These are phyloP conservation scores for Lecanosticta acicola DNA, from an alignment of 2,329 filamentous ascomycete species.

Conservation along the genomic window DNA sequence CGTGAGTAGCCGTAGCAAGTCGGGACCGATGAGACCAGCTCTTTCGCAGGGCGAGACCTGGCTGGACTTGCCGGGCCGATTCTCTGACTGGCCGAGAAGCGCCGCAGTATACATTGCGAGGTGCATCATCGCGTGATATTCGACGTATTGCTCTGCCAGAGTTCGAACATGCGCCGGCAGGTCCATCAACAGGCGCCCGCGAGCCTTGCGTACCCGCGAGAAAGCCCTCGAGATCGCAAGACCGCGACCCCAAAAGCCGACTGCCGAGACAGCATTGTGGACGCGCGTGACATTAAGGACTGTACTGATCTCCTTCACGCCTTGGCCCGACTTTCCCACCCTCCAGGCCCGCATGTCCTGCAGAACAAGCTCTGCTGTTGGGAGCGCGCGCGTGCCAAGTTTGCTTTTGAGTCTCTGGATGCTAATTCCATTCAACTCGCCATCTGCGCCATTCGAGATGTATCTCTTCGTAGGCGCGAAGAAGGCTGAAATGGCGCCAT, in stretches of 20 bases:
- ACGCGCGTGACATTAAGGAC: slow-evolving; percentile 63
- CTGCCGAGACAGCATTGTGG: slow-evolving; percentile 50
- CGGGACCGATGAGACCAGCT: neutral
- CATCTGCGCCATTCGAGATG: slow-evolving; percentile 49
- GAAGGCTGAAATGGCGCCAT: slow-evolving; percentile 53
- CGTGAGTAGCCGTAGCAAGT: slow-evolving; percentile 53
- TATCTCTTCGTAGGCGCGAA: slow-evolving; percentile 54
- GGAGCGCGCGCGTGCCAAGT: slow-evolving; percentile 62
- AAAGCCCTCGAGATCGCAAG: slow-evolving; percentile 55
- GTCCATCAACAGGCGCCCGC: slow-evolving; percentile 44
- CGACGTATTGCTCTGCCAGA: slow-evolving; percentile 50
- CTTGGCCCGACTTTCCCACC: slow-evolving; percentile 60
- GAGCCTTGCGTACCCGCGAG: slow-evolving; percentile 52
- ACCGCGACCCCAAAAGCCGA: slow-evolving; percentile 52
- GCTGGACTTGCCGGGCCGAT: slow-evolving; percentile 18
- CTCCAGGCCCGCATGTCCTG: slow-evolving; percentile 44
- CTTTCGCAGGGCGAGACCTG: neutral
- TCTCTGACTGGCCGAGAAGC: slow-evolving; percentile 52
- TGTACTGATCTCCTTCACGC: slow-evolving; percentile 62
- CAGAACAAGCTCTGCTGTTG: slow-evolving; percentile 66
- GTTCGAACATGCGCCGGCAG: slow-evolving; percentile 55
- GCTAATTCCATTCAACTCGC: slow-evolving; percentile 54
- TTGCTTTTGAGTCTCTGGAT: slow-evolving; percentile 69
- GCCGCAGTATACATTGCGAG: slow-evolving; percentile 51
- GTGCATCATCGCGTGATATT: slow-evolving; percentile 51